phyloP scores from a whole-genome alignment of 495 filamentous ascomycete genomes.

The Tuber magnatum region DNA sequence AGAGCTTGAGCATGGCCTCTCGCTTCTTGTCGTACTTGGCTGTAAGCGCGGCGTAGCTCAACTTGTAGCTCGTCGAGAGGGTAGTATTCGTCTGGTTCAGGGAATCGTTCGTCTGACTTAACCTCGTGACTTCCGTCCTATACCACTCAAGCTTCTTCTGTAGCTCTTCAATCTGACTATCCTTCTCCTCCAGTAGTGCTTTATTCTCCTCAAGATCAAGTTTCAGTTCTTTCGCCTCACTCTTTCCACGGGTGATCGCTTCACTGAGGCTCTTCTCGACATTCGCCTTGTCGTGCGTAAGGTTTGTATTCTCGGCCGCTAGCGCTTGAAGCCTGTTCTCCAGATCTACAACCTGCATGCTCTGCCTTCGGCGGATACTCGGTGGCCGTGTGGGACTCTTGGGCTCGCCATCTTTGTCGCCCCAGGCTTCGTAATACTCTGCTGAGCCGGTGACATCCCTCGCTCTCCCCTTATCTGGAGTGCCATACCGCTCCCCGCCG shows the following conservation, averaged over 20 bases:
- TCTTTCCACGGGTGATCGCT: constrained; percentile 20
- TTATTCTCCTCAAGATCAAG: constrained; percentile 25
- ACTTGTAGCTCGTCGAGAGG: constrained; percentile 59
- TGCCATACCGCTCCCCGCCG: constrained; percentile 22
- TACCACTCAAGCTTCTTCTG: constrained; percentile 67
- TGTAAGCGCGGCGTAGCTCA: constrained; percentile 54
- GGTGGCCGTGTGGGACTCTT: constrained; percentile 91
- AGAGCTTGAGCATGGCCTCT: constrained; percentile 51
- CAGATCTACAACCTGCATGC: constrained; percentile 90
- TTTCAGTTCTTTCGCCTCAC: constrained; percentile 15
- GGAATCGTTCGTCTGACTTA: constrained; percentile 66
- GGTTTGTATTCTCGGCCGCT: constrained; percentile 34
- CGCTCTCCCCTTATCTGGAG: constrained; percentile 48
- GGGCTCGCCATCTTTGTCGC: constrained; percentile 83
- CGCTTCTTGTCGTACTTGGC: constrained; percentile 58
- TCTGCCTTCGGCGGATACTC: constrained; percentile 89
- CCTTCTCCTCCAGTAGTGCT: constrained; percentile 51
- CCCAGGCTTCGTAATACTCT: constrained; percentile 73
- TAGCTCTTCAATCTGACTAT: constrained; percentile 74
- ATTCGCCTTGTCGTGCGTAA: constrained; percentile 37
- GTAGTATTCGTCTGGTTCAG: constrained; percentile 63
- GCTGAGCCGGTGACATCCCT: constrained; percentile 47
- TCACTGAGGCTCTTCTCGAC: constrained; percentile 36
- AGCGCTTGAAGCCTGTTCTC: constrained; percentile 43
- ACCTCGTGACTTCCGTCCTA: constrained; percentile 65